Evolutionary conservation across 306 rosid species (phyloP).

Genomic region (Astragalus glycyphyllos): DNA sequence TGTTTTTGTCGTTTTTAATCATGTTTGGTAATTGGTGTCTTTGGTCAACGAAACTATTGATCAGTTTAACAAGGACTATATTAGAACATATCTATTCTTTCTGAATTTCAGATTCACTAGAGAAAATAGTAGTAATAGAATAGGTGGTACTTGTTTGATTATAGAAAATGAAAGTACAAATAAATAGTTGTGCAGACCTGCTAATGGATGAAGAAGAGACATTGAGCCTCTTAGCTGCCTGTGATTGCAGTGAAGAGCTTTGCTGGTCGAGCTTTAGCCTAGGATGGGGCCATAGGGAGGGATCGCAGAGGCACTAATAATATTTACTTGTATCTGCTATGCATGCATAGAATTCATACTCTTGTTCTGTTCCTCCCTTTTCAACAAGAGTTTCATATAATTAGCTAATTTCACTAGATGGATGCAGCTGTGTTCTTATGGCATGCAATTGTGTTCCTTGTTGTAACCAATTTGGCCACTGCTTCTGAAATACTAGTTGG

Average conservation of each 20-base stretch:
- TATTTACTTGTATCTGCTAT: background rate
- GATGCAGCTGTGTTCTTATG: too few relatives aligned
- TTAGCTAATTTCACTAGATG: too few relatives aligned
- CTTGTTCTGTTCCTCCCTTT: background rate
- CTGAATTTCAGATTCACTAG: slow-evolving; percentile 2
- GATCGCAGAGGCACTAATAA: background rate
- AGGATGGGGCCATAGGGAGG: background rate
- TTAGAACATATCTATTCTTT: background rate
- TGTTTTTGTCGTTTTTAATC: too few relatives aligned
- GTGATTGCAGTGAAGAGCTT: background rate
- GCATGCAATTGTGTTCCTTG: too few relatives aligned
- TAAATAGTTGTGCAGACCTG: slow-evolving; percentile 1
- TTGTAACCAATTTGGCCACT: too few relatives aligned
- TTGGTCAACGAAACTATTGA: too few relatives aligned
- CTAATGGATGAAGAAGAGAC: background rate
- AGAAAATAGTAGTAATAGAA: background rate
- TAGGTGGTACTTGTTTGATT: background rate
- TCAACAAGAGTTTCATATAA: background rate
- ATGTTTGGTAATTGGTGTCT: background rate
- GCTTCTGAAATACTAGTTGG: too few relatives aligned
- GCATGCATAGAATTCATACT: background rate
- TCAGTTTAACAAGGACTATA: too few relatives aligned
- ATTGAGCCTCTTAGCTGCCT: slow-evolving; percentile 7
- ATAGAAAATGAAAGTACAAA: background rate
- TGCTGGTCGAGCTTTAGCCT: background rate